Conservation (phyloP, 371 early-diverging fungal genomes). For the Batrachochytrium dendrobatidis region DNA sequence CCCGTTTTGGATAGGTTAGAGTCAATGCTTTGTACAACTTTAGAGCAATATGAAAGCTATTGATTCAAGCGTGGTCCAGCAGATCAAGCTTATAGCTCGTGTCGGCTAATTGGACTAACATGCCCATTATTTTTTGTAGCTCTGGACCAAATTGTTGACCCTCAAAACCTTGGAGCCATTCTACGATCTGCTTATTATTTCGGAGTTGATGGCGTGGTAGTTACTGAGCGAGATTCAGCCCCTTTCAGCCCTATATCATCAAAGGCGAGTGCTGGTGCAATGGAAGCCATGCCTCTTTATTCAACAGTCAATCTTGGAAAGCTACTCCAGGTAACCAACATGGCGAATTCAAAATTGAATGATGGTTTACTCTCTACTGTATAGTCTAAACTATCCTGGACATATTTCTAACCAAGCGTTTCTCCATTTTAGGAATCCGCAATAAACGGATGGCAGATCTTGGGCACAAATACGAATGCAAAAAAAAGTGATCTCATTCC, state of each 20-base stretch:
- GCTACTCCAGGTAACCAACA: slow-evolving; percentile 41
- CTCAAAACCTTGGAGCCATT: slow-evolving; percentile 61
- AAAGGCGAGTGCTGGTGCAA: slow-evolving; percentile 57
- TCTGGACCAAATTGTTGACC: slow-evolving; percentile 57
- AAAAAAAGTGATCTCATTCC: background rate
- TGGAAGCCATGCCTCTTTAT: slow-evolving; percentile 52
- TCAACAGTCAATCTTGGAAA: slow-evolving; percentile 40
- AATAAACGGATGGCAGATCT: slow-evolving; percentile 46
- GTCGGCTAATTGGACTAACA: background rate
- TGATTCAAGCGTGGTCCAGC: background rate
- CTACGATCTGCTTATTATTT: slow-evolving; percentile 54
- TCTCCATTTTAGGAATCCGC: slow-evolving; percentile 19
- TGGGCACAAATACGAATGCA: slow-evolving; percentile 41
- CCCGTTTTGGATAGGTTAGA: background rate
- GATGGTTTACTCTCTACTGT: too few relatives aligned
- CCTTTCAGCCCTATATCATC: slow-evolving; percentile 52
- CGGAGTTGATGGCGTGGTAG: slow-evolving; percentile 52
- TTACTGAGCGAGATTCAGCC: slow-evolving; percentile 48
- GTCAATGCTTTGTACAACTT: background rate
- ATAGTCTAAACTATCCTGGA: too few relatives aligned
- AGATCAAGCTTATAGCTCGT: background rate
- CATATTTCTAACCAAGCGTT: background rate
- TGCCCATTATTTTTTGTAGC: slow-evolving; percentile 19
- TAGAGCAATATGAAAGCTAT: background rate
- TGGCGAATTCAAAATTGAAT: too few relatives aligned